These are phyloP conservation scores for Hanseniaspora gamundiae DNA, from an alignment of 1,139 yeast species.

Conservation along the genomic window DNA sequence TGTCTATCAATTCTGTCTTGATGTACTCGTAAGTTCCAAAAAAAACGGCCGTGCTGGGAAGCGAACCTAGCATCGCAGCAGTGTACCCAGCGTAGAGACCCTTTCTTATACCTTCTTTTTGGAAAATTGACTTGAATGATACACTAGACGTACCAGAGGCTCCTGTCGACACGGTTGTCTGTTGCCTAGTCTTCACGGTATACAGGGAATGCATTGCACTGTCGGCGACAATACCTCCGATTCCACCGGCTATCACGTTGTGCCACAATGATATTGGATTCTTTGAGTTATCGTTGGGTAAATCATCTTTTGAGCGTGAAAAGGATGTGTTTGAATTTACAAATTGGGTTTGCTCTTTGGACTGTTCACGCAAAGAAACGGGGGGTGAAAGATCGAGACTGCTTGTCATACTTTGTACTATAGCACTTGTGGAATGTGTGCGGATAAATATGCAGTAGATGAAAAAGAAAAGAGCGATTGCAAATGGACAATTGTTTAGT, in stretches of 20 bases:
- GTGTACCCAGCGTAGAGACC: slow-evolving; percentile 89
- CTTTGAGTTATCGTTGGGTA: slow-evolving; percentile 8
- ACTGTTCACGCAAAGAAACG: too few relatives aligned
- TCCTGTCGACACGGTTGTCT: slow-evolving; percentile 33
- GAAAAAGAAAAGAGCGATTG: too few relatives aligned
- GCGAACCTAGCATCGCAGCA: slow-evolving; percentile 84
- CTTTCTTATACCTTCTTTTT: slow-evolving; percentile 69
- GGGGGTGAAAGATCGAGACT: too few relatives aligned
- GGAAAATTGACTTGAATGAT: slow-evolving; percentile 39
- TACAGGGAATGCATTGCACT: slow-evolving; percentile 89
- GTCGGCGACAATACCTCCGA: slow-evolving; percentile 93
- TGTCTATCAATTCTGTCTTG: slow-evolving; percentile 58
- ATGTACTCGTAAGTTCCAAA: slow-evolving; percentile 81
- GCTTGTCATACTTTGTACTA: too few relatives aligned
- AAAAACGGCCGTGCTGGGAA: slow-evolving; percentile 88
- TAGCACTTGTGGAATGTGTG: too few relatives aligned
- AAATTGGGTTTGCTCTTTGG: too few relatives aligned
- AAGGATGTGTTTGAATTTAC: too few relatives aligned
- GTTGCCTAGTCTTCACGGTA: slow-evolving; percentile 94
- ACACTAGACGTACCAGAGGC: slow-evolving; percentile 41
- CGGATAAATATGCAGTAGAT: too few relatives aligned
- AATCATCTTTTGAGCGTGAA: too few relatives aligned
- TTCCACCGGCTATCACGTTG: slow-evolving; percentile 79
- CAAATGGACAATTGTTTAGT: too few relatives aligned
- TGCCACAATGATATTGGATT: slow-evolving; percentile 34